These are phyloP conservation scores for Psilocybe sp. DNA, from an alignment of 768 basidiomycete genomes.

Conservation along the genomic window DNA sequence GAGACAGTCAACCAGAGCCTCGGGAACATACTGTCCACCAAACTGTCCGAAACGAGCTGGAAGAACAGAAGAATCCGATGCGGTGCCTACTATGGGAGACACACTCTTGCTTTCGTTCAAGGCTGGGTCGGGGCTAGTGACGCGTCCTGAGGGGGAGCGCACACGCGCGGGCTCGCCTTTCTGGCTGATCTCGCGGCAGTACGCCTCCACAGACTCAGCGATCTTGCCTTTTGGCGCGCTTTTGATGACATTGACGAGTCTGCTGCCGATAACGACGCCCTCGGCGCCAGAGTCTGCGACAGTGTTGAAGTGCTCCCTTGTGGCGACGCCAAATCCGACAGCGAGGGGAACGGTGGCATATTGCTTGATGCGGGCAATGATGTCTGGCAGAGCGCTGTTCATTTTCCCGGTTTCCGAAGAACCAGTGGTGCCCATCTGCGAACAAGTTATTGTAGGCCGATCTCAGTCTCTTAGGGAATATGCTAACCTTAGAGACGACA, in stretches of 20 bases:
- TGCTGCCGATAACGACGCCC: slow-evolving; percentile 91
- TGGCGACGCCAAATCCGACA: slow-evolving; percentile 96
- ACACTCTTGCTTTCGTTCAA: slow-evolving; percentile 26
- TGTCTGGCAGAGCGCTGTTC: slow-evolving; percentile 76
- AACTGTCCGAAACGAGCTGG: slow-evolving; percentile 91
- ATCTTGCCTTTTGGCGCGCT: slow-evolving; percentile 47
- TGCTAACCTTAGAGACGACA: slow-evolving; percentile 86
- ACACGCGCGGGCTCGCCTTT: slow-evolving; percentile 35
- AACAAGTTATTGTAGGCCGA: slow-evolving; percentile 8
- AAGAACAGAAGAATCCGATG: slow-evolving; percentile 43
- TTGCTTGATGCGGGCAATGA: slow-evolving; percentile 79
- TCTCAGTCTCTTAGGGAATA: not conserved
- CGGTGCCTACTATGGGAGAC: slow-evolving; percentile 23
- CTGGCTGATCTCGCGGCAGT: slow-evolving; percentile 68
- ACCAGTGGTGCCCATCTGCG: slow-evolving; percentile 94
- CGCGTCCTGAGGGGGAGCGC: slow-evolving; percentile 27
- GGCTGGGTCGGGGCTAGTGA: slow-evolving; percentile 22
- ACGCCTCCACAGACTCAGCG: slow-evolving; percentile 59
- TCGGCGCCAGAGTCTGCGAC: slow-evolving; percentile 90
- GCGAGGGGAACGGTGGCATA: slow-evolving; percentile 82
- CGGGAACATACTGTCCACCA: slow-evolving; percentile 97
- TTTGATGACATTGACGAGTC: slow-evolving; percentile 80
- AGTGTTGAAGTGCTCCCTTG: slow-evolving; percentile 80
- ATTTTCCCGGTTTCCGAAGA: slow-evolving; percentile 73
- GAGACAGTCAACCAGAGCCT: slow-evolving; percentile 91